phyloP scores from a whole-genome alignment of 257 asterid genomes.

The Fraxinus pennsylvanica region DNA sequence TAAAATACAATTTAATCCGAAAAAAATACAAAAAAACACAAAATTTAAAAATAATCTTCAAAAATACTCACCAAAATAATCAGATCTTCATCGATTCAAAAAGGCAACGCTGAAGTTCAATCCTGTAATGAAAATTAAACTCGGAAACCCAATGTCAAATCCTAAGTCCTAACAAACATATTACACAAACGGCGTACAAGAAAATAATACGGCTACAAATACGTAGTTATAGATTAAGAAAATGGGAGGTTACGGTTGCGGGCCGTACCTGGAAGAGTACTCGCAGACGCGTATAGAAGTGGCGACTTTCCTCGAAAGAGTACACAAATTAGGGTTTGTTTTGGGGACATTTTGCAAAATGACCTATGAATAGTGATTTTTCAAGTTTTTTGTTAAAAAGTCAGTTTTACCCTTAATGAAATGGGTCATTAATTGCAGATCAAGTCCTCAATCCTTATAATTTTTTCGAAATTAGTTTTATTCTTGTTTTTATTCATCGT shows the following conservation, averaged over 20 bases:
- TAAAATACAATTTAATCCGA: no score
- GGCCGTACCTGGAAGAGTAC: conserved; percentile 20
- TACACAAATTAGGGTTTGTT: conserved; percentile 30
- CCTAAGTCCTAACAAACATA: conserved; percentile 14
- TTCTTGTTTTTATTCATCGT: no score
- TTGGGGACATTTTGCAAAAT: no score
- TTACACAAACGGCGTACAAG: no score
- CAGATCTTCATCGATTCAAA: conserved; percentile 24
- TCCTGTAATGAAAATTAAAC: background rate
- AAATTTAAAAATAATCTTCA: background rate
- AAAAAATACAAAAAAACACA: background rate
- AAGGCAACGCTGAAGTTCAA: conserved; percentile 11
- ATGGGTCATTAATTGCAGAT: no score
- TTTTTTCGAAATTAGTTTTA: no score
- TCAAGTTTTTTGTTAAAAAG: no score
- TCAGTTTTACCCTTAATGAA: no score
- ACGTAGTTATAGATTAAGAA: background rate
- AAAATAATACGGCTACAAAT: background rate
- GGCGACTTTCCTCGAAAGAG: conserved; percentile 38
- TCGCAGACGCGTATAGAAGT: conserved; percentile 36
- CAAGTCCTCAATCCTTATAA: no score
- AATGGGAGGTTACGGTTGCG: no score
- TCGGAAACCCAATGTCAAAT: conserved; percentile 13
- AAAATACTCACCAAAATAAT: conserved; percentile 19
- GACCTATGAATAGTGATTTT: no score